A percentile compares a stretch with the other conserved stretches of the same genome.
These are phyloP conservation scores for Colletotrichum navitas DNA, from an alignment of 2,329 filamentous ascomycete species.

Conservation along the genomic window DNA sequence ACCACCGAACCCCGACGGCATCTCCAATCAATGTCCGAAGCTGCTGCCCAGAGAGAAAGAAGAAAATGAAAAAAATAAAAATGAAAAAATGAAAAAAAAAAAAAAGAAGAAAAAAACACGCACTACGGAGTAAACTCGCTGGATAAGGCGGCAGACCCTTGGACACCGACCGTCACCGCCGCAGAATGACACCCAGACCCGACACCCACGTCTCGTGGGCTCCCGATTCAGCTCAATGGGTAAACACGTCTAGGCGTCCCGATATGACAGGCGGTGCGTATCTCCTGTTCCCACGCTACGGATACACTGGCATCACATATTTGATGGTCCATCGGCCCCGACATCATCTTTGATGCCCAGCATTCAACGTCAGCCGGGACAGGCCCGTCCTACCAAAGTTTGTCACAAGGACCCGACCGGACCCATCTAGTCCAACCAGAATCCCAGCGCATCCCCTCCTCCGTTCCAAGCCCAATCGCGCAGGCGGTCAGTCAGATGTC, in stretches of 20 bases:
- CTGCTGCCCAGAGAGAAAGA: background rate
- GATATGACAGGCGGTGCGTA: conserved; percentile 28
- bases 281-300: background rate
- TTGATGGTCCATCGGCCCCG: conserved; percentile 27
- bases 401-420: background rate
- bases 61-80: too few species aligned
- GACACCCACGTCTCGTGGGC: conserved; percentile 26
- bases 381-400: background rate
- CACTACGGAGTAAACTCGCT: too few species aligned
- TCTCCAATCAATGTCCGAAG: conserved; percentile 38
- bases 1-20: conserved; percentile 40
- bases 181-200: conserved; percentile 35
- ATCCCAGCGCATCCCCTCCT: conserved; percentile 14
- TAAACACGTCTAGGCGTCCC: conserved; percentile 10
- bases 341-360: conserved; percentile 19
- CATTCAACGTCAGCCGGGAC: conserved; percentile 8
- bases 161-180: conserved; percentile 30
- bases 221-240: conserved; percentile 1
- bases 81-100: background rate
- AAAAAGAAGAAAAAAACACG: background rate
- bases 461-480: conserved; percentile 18
- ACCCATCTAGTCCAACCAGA: conserved; percentile 12
- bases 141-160: conserved; percentile 5
- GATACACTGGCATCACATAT: conserved; percentile 26
- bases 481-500: conserved; percentile 33